Base-by-base conservation (phyloP, 2,329 filamentous ascomycete species). In the Tolypocladium sp. region DNA sequence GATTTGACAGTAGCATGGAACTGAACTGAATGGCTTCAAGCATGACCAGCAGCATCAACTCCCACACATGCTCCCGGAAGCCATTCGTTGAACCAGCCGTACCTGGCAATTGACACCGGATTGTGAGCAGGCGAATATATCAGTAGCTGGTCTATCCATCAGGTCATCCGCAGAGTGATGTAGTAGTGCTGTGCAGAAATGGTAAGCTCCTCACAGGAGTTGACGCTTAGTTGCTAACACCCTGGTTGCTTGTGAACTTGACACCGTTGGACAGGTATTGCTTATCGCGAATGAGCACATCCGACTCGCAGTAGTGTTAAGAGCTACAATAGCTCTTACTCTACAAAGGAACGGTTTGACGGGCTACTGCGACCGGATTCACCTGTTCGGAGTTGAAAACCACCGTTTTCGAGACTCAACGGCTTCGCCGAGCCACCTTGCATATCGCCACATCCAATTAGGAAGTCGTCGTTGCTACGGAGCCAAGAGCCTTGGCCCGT, bases 1-100 rank as follows among this genome's bases (percentile, higher is more conserved):
- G 4, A 1, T 27, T 15, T 7, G 5, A 15, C 13, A 2, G 3
- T 27, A 5, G 1, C 0, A 25, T 46, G 12, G 10, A 4, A 15
- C 10, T 27, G 22, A 15, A 27, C 4, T 15, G 25, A 25, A 15
- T 46, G 2, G 42, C 15, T 27, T 22, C 4, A 25, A 46, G 42
- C 42, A 22, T 13, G n/a, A 3, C 10, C 9, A 22, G 8, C 20
- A 44, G 20, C 3, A n/a, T n/a, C 4, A 10, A 49, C 6, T 17
- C 13, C 12, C 13, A 10, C 10, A 27, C 25, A 8, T 5, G 42
- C 42, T 27, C 22, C 41, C 7, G n/a, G n/a, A 12, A 22, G 17
- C 8, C 7, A 10, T 7, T 42, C 8, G 7, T 44, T 44, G 9
- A 12, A 44, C 9, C 41, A 10, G 41, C 9, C n/a, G 9, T 3